Evolutionary conservation across 1,139 yeast species (phyloP).

Genomic region (Nadsonia starkeyi-henricii): DNA sequence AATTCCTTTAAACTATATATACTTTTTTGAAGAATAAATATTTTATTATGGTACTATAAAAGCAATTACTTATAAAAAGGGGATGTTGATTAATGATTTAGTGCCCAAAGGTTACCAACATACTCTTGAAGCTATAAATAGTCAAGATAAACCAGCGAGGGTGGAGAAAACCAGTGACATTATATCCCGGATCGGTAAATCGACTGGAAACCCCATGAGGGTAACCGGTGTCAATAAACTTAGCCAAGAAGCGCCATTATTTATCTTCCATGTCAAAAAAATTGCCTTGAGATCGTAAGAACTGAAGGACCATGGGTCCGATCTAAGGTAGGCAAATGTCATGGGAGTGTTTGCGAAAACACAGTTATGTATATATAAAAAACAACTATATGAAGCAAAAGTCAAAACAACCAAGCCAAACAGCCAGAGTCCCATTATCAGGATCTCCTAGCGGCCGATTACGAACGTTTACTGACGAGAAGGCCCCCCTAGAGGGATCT

Average conservation of each 20-base stretch:
- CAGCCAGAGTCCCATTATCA: too few relatives aligned
- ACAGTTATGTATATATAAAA: too few relatives aligned
- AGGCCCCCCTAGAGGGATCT: not conserved
- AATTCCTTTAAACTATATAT: too few relatives aligned
- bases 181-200: not conserved
- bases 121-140: too few relatives aligned
- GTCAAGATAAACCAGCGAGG: not conserved
- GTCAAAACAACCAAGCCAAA: too few relatives aligned
- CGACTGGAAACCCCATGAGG: not conserved
- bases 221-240: not conserved
- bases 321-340: not conserved
- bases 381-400: too few relatives aligned
- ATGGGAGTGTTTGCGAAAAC: not conserved
- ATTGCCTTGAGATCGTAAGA: not conserved
- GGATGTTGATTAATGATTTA: not conserved
- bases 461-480: not conserved
- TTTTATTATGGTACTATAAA: too few relatives aligned
- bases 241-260: not conserved
- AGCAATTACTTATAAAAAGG: not conserved
- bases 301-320: not conserved
- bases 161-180: not conserved
- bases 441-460: not conserved
- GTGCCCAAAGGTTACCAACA: not conserved
- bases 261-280: not conserved
- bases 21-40: too few relatives aligned